Conservation (phyloP, 73 alveolate species). For the Symbiodinium pilosum region DNA sequence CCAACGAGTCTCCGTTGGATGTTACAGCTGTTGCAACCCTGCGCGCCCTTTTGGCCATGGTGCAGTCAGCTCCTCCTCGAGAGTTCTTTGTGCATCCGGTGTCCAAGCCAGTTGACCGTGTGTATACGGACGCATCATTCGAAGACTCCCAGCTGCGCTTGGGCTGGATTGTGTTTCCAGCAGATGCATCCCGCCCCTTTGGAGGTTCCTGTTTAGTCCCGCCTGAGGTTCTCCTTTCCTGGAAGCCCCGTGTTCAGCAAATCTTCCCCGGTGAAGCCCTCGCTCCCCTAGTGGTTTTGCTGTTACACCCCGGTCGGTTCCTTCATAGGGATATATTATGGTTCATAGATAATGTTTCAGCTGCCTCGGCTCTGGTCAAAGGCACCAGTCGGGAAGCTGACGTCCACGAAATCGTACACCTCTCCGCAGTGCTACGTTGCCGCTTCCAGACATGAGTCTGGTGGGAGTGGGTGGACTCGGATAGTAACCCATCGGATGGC, state of each 20-base stretch:
- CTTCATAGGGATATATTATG: background rate
- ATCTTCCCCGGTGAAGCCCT: slow-evolving; percentile 21
- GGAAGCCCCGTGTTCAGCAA: background rate
- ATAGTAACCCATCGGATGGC: background rate
- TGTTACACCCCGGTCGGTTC: background rate
- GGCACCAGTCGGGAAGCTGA: background rate
- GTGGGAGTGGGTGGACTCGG: background rate
- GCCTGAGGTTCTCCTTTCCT: background rate
- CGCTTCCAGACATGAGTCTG: background rate
- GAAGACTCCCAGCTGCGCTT: background rate
- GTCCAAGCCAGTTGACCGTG: background rate
- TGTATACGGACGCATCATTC: slow-evolving; percentile 44
- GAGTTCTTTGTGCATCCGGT: background rate
- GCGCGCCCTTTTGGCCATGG: background rate
- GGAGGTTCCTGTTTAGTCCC: slow-evolving; percentile 39
- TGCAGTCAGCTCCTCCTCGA: background rate
- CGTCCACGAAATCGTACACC: background rate
- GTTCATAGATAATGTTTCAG: slow-evolving; percentile 19
- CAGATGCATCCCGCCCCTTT: background rate
- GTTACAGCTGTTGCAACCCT: background rate
- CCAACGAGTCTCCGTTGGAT: background rate
- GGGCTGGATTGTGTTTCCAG: slow-evolving; percentile 10
- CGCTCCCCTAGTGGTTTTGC: background rate
- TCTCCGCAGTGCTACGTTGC: background rate
- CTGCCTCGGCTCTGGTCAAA: background rate